Base-by-base conservation (phyloP, 208 protist genomes). In the Acanthamoeba lenticulata region DNA sequence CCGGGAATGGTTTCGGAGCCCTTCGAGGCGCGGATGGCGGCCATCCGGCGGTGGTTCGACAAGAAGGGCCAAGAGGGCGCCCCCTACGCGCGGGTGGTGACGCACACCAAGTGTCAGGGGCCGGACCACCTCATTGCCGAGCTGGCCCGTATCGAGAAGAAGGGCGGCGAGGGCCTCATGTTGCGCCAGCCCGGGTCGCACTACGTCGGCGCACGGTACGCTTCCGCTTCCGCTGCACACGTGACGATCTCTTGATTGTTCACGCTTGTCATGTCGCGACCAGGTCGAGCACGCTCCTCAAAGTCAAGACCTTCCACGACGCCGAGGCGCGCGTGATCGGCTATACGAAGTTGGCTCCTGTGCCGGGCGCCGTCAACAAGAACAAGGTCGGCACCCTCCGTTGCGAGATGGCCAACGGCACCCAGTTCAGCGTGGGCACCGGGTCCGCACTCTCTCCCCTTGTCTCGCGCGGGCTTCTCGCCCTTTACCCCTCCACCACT, bases 261-360 rank as follows among this genome's bases (percentile, higher is more conserved):
- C n/a, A n/a, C n/a, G n/a, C n/a, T n/a, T n/a, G n/a, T n/a, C n/a
- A n/a, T n/a, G n/a, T n/a, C n/a, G n/a, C n/a, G n/a, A n/a, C n/a
- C 74, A 47, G 74, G 7, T 85, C 74, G 74, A 57, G 42, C 27
- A 85, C 74, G 13, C 74, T 85, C 27, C 74, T 85, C n/a, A 67
- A 97, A 95, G 96, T 97, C 45, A 97, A 97, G 90, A 97, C 44
- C 29, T 97, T 97, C 92, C 34, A 94, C 67, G 96, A 97, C 57
- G 92, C 74, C 6, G 96, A 97, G 52, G 96, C 96, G 21, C 45
- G 55, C n/a, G 96, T 97, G 7, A 47, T 96, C 13, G 95, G 93
- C 55, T 77, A 97, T 32, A 90, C 96, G 21, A 52, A 91, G 24
- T 7, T 47, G 27, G 96, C 96, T 19, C 96, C 96, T 1, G 62